A percentile compares a stretch with the other conserved stretches of the same genome.
Conservation (phyloP, 2,329 filamentous ascomycete genomes). For the Fusarium subtropicale region DNA sequence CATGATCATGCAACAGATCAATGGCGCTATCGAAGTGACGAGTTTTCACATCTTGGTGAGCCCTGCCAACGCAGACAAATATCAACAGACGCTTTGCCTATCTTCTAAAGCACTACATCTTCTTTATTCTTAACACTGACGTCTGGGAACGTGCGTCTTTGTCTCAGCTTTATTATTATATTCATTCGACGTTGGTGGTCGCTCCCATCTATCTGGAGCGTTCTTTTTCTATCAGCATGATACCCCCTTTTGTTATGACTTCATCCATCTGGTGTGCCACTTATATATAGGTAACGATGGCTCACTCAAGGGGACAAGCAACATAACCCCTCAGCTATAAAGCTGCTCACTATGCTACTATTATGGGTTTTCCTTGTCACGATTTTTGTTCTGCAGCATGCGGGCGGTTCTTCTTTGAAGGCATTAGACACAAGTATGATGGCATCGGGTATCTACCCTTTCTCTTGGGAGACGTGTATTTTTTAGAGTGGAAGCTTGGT, state of each 20-base stretch:
- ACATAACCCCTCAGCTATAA: constrained; percentile 2
- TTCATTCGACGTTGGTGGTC: constrained; percentile 12
- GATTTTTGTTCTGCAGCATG: background rate
- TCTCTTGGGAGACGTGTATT: constrained; percentile 10
- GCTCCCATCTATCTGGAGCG: constrained; percentile 2
- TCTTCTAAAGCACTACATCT: constrained; percentile 17
- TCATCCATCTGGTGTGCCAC: constrained; percentile 5
- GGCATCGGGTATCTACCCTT: constrained; percentile 11
- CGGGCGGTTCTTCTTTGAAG: constrained; percentile 8
- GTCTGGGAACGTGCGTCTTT: background rate
- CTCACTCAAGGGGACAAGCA: constrained; percentile 5
- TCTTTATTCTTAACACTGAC: background rate
- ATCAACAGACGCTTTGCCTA: constrained; percentile 32
- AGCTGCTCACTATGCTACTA: constrained; percentile 11
- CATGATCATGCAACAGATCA: constrained; percentile 3
- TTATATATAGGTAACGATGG: constrained; percentile 3
- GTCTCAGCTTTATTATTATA: constrained; percentile 12
- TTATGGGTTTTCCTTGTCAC: constrained; percentile 2
- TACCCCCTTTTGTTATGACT: constrained; percentile 37
- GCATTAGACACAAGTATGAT: constrained; percentile 24
- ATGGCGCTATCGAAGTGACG: constrained; percentile 29
- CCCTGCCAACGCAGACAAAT: constrained; percentile 32
- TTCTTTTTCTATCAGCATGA: constrained; percentile 22
- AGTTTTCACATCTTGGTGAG: constrained; percentile 22
- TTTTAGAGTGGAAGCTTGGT: constrained; percentile 5